phyloP scores from a whole-genome alignment of 352 stramenopile species.

The Peronospora destructor region DNA sequence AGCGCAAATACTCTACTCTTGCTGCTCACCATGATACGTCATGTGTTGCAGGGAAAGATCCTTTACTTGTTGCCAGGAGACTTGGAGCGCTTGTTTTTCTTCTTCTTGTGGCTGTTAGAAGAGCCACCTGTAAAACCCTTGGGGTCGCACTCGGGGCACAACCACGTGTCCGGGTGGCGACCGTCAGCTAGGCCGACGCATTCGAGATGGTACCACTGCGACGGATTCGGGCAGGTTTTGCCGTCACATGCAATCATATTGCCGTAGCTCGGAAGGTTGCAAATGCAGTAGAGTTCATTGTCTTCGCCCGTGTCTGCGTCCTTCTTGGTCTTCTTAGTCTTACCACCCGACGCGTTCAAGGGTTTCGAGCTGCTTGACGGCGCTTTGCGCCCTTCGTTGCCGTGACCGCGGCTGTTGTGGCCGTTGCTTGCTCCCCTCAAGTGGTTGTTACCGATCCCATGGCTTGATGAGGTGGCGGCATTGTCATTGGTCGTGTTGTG shows the following conservation, averaged over 20 bases:
- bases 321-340: constrained; percentile 59
- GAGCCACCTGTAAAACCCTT: constrained; percentile 54
- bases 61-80: constrained; percentile 59
- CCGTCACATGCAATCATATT: constrained; percentile 87
- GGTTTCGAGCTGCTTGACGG: constrained; percentile 22
- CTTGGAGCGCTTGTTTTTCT: constrained; percentile 83
- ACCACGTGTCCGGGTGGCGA: constrained; percentile 78
- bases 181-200: constrained; percentile 78
- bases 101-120: constrained; percentile 79
- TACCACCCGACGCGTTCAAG: constrained; percentile 20
- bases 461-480: constrained; percentile 7
- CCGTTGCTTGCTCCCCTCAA: constrained; percentile 13
- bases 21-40: constrained; percentile 14
- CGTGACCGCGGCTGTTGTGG: constrained; percentile 15
- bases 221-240: constrained; percentile 83
- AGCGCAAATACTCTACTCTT: background rate
- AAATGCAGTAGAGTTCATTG: constrained; percentile 87
- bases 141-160: constrained; percentile 80
- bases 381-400: constrained; percentile 27
- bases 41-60: background rate
- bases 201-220: constrained; percentile 85
- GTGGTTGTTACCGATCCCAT: constrained; percentile 15
- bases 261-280: constrained; percentile 79
- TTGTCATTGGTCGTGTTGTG: constrained; percentile 21
- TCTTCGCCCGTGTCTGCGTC: constrained; percentile 64